Conservation (phyloP, 306 rosid species). For the Herpetospermum pedunculosum region DNA sequence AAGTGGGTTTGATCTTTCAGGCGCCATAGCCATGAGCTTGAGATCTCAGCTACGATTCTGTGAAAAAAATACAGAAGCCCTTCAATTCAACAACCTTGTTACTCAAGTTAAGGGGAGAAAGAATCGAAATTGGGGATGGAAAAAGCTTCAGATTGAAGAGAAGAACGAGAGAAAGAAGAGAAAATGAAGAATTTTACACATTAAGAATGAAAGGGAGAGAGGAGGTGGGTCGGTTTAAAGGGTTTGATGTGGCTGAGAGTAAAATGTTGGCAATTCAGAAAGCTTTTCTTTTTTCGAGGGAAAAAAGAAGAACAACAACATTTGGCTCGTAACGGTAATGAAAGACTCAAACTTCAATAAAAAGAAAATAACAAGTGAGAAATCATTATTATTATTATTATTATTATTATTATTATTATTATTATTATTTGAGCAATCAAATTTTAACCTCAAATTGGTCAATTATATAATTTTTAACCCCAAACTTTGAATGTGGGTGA, state of each 20-base stretch:
- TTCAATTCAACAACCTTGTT: background rate
- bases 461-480: too few relatives aligned
- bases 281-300: background rate
- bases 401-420: too few relatives aligned
- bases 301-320: background rate
- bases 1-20: constrained; percentile 43
- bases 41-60: background rate
- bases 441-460: too few relatives aligned
- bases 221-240: background rate
- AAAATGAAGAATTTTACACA: background rate
- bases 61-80: background rate
- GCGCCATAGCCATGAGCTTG: constrained; percentile 22
- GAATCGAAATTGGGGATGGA: background rate
- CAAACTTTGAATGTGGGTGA: too few relatives aligned
- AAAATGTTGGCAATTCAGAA: background rate
- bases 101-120: background rate
- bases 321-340: background rate
- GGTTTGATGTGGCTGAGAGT: background rate
- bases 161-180: too few relatives aligned
- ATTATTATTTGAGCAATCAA: too few relatives aligned
- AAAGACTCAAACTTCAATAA: background rate
- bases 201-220: background rate
- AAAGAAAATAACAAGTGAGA: too few relatives aligned
- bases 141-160: background rate
- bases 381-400: too few relatives aligned